Percentiles rank a stretch among this genome's conserved stretches.
phyloP scores from a whole-genome alignment of 345 rosid genomes.

The Rhizophora mangle region DNA sequence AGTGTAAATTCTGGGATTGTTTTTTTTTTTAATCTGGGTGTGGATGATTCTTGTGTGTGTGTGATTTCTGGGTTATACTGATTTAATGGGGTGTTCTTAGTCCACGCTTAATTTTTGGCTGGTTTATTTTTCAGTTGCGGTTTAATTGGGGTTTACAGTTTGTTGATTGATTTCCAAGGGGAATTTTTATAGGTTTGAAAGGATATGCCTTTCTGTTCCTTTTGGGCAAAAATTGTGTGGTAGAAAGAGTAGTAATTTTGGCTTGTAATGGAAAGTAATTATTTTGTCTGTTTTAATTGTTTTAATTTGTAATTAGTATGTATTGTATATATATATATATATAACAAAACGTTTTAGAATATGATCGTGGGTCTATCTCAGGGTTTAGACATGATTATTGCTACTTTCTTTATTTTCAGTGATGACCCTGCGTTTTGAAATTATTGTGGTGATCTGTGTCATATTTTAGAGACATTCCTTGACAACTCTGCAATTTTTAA shows the following conservation, averaged over 20 bases:
- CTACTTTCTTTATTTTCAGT: conserved; percentile 2
- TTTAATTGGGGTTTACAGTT: background rate
- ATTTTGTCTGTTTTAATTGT: conserved; percentile 2
- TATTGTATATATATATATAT: background rate
- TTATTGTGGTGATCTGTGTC: background rate
- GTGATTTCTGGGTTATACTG: background rate
- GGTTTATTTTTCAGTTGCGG: background rate
- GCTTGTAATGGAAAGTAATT: conserved; percentile 3
- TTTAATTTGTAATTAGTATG: background rate
- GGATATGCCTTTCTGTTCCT: background rate
- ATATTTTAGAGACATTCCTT: background rate
- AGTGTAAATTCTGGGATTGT: background rate
- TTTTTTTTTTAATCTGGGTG: too few species aligned
- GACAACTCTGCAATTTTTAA: background rate
- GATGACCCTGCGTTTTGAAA: background rate
- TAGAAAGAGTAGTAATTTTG: background rate
- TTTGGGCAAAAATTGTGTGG: background rate
- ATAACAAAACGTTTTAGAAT: background rate
- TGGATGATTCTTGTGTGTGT: background rate
- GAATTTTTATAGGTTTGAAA: background rate
- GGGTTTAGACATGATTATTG: conserved; percentile 11
- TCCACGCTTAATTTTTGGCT: background rate
- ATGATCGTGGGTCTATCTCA: conserved; percentile 6
- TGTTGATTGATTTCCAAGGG: background rate
- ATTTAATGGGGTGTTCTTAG: background rate